Evolutionary conservation across 768 basidiomycete genomes (phyloP), one percentile per base, ranked within the genome.

Genomic region (Tricholoma furcatifolium): DNA sequence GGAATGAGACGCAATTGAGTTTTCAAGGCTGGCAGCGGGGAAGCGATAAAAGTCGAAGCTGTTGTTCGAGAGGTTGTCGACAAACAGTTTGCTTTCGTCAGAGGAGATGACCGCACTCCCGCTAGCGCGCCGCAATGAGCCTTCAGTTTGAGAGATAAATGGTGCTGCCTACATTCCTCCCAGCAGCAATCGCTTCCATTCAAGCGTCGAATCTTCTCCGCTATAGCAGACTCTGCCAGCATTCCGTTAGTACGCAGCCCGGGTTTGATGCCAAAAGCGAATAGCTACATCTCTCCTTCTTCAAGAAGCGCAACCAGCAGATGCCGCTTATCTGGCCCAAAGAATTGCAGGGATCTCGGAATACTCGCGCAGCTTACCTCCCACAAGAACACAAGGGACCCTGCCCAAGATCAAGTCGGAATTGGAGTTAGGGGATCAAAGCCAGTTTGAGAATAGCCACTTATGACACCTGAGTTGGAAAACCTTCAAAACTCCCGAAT

Each of bases 41-140:
- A 57, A 45, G n/a, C 7, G 20, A 40, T 49, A 57, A 8, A 48
- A 5, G 17, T 57, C 51, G 18, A 53, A 53, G 6, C 31, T 20
- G 8, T 50, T 50, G 15, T 43, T 53, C 2, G 50, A 48, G 6
- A 58, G 50, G 30, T 58, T 58, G 45, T 58, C 50, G 14, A 58
- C 45, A 1, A 58, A 35, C 27, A 58, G 31, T 10, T 27, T 43
- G 8, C 38, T 55, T 27, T 46, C 53, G 40, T 55, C 53, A 8
- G 53, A 50, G 21, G 53, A 58, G 30, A 58, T 30, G 35, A 23
- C 35, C 1, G 53, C 46, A 24, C 51, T 45, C 6, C 57, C 50
- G 18, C 57, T 58, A n/a, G n/a, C n/a, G 30, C 11, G 31, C n/a
- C 20, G 20, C 17, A 24, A 40, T 53, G 20, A 43, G 32, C 24